Conservation (phyloP, 106 monocot genomes). For the Phalaenopsis equestris region DNA sequence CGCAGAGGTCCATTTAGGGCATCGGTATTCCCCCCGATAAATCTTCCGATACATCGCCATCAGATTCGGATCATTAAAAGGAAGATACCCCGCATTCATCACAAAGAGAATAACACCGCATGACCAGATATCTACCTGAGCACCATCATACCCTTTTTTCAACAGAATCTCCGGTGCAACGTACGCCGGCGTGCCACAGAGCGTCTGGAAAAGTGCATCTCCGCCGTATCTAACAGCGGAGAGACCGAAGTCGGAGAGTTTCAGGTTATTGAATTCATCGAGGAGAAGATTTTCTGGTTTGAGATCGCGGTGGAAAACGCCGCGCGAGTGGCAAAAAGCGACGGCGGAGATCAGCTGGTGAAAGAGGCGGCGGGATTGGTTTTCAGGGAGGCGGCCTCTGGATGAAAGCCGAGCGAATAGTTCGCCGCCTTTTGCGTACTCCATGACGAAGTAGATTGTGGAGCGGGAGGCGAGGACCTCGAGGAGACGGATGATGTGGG, state of each 20-base stretch:
- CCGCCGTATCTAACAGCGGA: background rate
- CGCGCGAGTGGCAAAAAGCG: conserved; percentile 11
- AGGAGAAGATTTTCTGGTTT: conserved; percentile 15
- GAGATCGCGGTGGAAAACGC: conserved; percentile 16
- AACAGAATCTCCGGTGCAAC: conserved; percentile 12
- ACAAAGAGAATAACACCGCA: conserved; percentile 13
- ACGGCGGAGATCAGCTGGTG: conserved; percentile 27
- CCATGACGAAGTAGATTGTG: conserved; percentile 28
- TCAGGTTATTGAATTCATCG: conserved; percentile 8
- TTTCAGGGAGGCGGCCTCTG: conserved; percentile 21
- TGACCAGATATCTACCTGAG: background rate
- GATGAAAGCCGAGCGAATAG: conserved; percentile 12
- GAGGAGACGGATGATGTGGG: conserved; percentile 25
- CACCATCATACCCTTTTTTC: background rate
- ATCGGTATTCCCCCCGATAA: conserved; percentile 19
- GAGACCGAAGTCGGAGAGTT: conserved; percentile 13
- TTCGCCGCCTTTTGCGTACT: conserved; percentile 31
- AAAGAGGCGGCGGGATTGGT: conserved; percentile 14
- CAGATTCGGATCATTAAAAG: conserved; percentile 24
- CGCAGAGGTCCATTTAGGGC: conserved; percentile 31
- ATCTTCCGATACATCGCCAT: conserved; percentile 25
- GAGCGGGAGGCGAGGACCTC: conserved; percentile 32
- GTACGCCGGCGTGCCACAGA: conserved; percentile 17
- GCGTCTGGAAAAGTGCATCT: conserved; percentile 6
- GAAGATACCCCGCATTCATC: conserved; percentile 4